Conservation (phyloP, 768 basidiomycete genomes). For the Rhizopogon vinicolor region DNA sequence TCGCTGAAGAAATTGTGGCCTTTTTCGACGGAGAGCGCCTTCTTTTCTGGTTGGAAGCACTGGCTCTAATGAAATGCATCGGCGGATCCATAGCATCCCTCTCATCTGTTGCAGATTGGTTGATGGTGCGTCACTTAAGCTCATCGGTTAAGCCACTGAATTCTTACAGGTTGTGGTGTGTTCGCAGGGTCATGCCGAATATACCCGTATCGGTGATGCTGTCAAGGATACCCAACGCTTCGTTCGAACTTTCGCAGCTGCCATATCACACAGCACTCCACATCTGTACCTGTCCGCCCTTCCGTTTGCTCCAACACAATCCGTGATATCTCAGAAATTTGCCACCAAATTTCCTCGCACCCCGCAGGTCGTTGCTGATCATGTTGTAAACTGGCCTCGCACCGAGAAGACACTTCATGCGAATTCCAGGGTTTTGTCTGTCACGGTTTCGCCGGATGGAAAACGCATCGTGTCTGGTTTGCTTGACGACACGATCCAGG, state of each 20-base stretch:
- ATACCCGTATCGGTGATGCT: background rate
- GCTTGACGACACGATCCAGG: background rate
- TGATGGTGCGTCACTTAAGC: background rate
- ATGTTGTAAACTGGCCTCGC: background rate
- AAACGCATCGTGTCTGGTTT: slow-evolving; percentile 1
- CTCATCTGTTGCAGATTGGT: background rate
- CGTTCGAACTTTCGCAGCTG: slow-evolving; percentile 5
- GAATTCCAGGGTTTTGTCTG: accelerated
- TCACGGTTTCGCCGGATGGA: background rate
- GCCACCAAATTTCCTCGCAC: background rate
- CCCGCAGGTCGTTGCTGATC: background rate
- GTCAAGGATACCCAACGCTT: slow-evolving; percentile 7
- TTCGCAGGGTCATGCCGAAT: background rate
- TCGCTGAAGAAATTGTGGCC: slow-evolving; percentile 11
- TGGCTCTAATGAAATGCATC: slow-evolving; percentile 19
- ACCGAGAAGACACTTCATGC: background rate
- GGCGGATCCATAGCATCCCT: background rate
- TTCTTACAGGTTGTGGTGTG: background rate
- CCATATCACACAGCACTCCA: slow-evolving; percentile 13
- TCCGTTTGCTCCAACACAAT: slow-evolving; percentile 22
- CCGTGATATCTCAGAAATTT: slow-evolving; percentile 10
- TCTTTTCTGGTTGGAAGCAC: slow-evolving; percentile 29
- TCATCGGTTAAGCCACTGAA: background rate
- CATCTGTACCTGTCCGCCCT: slow-evolving; percentile 22
- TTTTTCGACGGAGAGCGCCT: slow-evolving; percentile 18